Evolutionary conservation across 352 stramenopile species (phyloP).

Genomic region (Lagenidium giganteum): DNA sequence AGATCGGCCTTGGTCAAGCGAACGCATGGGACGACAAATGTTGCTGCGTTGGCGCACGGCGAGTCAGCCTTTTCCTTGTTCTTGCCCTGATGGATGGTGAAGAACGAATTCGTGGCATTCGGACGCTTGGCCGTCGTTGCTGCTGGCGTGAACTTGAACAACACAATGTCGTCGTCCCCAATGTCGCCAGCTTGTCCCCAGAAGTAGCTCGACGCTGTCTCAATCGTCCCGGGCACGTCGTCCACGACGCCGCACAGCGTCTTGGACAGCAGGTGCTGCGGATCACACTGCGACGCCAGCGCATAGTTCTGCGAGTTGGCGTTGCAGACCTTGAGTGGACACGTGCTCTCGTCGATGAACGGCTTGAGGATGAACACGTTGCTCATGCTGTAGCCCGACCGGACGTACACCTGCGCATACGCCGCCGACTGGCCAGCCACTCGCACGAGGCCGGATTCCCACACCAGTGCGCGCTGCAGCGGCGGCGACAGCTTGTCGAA

Average conservation of each 20-base stretch:
- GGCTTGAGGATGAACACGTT: slow-evolving; percentile 16
- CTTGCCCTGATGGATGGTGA: slow-evolving; percentile 9
- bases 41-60: slow-evolving; percentile 11
- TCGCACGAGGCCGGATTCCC: slow-evolving; percentile 15
- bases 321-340: slow-evolving; percentile 11
- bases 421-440: slow-evolving; percentile 1
- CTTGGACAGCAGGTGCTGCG: slow-evolving; percentile 7
- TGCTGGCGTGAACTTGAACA: neutral
- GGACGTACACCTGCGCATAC: slow-evolving; percentile 14
- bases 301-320: slow-evolving; percentile 5
- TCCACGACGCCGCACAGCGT: slow-evolving; percentile 12
- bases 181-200: too few species aligned
- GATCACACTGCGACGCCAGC: too few species aligned
- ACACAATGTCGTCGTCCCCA: slow-evolving; percentile 15
- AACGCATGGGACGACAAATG: slow-evolving; percentile 17
- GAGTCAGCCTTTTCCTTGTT: slow-evolving; percentile 5
- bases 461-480: slow-evolving; percentile 15
- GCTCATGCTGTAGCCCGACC: slow-evolving; percentile 11
- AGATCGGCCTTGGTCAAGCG: neutral
- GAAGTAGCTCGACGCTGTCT: slow-evolving; percentile 3
- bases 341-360: slow-evolving; percentile 6
- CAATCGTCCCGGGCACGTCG: neutral
- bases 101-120: slow-evolving; percentile 3
- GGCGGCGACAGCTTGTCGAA: slow-evolving; percentile 5
- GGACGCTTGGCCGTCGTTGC: neutral